Evolutionary conservation across 1,139 yeast genomes (phyloP), one percentile per base, ranked within the genome.

Genomic region (Pichia sp.): DNA sequence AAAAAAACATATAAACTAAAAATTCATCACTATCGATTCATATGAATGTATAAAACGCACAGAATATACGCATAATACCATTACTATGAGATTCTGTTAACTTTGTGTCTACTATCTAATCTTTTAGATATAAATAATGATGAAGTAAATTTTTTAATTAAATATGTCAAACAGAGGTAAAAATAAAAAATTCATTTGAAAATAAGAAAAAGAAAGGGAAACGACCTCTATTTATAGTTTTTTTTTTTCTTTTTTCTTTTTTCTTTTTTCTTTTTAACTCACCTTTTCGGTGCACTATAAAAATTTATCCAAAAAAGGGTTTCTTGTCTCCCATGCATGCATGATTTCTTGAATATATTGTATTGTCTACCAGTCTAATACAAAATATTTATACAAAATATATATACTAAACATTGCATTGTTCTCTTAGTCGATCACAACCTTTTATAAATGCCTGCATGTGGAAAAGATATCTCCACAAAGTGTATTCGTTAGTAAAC

Each of bases 1-100:
- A 78, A 77, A 75, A 77, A 78, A 78, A 63, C 61, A 64, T 62
- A 56, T 53, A 54, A 55, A 51, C 48, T 35, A 49, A 49, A 51
- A 38, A 44, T 51, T 51, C 53, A 51, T 51, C 53, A 51, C 33
- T 39, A 40, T 44, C 11, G 33, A 35, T 27, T 36, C 31, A 18
- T 8, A n/a, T 38, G 37, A 33, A n/a, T 11, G 10, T 28, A n/a
- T 26, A 3, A 34, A 5, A n/a, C 6, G 7, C 25, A 11, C 5
- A 28, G 31, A 28, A 25, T 28, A 7, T 7, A 37, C 51, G 18
- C 40, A 39, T 32, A 34, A 35, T 40, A 44, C 28, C 39, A 7
- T 34, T 40, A 40, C 43, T 34, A 28, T 44, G 36, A 7, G 5
- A 10, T 10, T 28, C 39, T 37, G 35, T 35, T 7, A n/a, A 18